Evolutionary conservation across 345 rosid genomes (phyloP), one percentile per base, ranked within the genome.

Genomic region (Citrus inodora): DNA sequence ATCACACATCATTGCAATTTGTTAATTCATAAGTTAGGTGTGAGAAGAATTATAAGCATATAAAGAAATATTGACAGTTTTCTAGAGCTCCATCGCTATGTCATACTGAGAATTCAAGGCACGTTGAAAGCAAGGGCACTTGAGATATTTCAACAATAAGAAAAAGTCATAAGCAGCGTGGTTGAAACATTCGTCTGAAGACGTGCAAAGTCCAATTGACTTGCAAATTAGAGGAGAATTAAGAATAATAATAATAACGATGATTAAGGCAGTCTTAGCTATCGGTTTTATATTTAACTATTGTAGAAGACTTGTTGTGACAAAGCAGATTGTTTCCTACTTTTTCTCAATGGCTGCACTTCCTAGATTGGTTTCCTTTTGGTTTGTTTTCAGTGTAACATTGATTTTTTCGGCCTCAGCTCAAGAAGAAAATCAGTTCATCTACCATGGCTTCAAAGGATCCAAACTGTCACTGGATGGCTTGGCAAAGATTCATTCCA

Each of bases 401-500:
- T 53, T 17, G 22, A 53, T 17, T 53, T 53, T 53, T 17, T 17
- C 2, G 0, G 22, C 22, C 7, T 53, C 22, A 19, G 21, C 58
- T 53, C 22, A 17, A 53, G 58, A 53, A 53, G 22, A 53, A 19
- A 17, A 53, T 19, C 58, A 53, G 58, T 53, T 53, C 58, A 53
- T 53, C 22, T 0, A 53, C 58, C 25, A 62, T 9, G 77, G 77
- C 38, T 62, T 74, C 69, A 0, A 9, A 19, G 19, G 21, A 9
- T 24, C 74, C 14, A 19, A 21, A 1, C 27, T 51, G 74, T 3
- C 2, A 6, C 62, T 53, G 7, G 24, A 21, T 53, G 62, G 74
- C 42, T 17, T 74, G 21, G 85, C 91, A 27, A 71, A 64, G 3
- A 72, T 88, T 80, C 85, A 76, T 17, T 0, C 28, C 72, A 84